A percentile compares a stretch with the other conserved stretches of the same genome.
Evolutionary conservation across 345 rosid genomes (phyloP).

Genomic region (Euclidium syriacum): DNA sequence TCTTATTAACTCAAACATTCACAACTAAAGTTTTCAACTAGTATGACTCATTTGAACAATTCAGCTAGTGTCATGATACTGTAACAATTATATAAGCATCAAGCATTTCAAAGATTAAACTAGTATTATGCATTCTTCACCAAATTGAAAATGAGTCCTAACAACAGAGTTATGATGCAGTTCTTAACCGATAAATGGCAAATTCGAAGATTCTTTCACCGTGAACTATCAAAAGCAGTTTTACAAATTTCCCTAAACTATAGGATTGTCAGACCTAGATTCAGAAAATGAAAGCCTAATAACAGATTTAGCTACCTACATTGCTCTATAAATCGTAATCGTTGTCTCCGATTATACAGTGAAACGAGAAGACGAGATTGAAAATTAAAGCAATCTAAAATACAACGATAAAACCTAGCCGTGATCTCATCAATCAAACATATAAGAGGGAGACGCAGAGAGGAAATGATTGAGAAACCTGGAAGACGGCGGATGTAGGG

Average conservation of each 20-base stretch:
- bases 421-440: background rate
- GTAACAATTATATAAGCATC: too few relatives aligned
- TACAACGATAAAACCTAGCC: background rate
- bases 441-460: background rate
- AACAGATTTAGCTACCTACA: background rate
- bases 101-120: background rate
- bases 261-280: background rate
- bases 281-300: background rate
- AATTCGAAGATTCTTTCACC: background rate
- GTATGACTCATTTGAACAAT: background rate
- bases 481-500: conserved; percentile 76
- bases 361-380: too few relatives aligned
- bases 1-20: too few relatives aligned
- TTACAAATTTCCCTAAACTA: background rate
- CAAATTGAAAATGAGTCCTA: background rate
- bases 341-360: too few relatives aligned
- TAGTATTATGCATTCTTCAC: background rate
- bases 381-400: background rate
- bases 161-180: too few relatives aligned
- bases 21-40: too few relatives aligned
- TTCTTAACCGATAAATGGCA: too few relatives aligned
- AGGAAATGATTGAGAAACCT: conserved; percentile 34
- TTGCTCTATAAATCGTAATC: background rate
- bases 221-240: background rate
- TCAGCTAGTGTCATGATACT: background rate